Evolutionary conservation across 495 filamentous ascomycete species (phyloP).

Genomic region (Aspergillus haitiensis): DNA sequence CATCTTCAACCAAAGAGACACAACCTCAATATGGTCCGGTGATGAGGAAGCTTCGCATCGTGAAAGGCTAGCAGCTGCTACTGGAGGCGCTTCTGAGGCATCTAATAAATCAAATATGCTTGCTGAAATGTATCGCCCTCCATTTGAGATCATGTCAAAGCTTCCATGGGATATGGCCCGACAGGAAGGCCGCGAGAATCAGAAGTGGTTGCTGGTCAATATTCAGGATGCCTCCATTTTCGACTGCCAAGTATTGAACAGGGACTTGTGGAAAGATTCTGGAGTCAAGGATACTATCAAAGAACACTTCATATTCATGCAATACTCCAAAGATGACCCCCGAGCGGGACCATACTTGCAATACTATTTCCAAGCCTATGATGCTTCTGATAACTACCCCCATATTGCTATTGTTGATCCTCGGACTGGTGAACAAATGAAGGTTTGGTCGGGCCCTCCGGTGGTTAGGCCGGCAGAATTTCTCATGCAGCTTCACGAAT

Average conservation of each 20-base stretch:
- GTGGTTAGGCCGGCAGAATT: slow-evolving; percentile 77
- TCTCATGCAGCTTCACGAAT: slow-evolving; percentile 87
- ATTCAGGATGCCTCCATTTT: slow-evolving; percentile 91
- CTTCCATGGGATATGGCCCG: slow-evolving; percentile 77
- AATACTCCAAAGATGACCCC: slow-evolving; percentile 80
- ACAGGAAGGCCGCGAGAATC: slow-evolving; percentile 74
- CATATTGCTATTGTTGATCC: slow-evolving; percentile 96
- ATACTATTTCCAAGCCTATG: slow-evolving; percentile 79
- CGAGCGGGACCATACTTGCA: slow-evolving; percentile 75
- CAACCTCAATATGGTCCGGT: slow-evolving; percentile 73
- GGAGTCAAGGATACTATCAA: slow-evolving; percentile 74
- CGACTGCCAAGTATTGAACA: slow-evolving; percentile 87
- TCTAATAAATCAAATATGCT: slow-evolving; percentile 70
- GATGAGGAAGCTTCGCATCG: slow-evolving; percentile 47
- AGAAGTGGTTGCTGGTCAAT: slow-evolving; percentile 95
- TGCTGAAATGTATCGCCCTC: slow-evolving; percentile 88
- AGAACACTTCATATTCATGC: slow-evolving; percentile 94
- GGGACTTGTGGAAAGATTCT: slow-evolving; percentile 90
- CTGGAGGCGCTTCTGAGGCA: slow-evolving; percentile 71
- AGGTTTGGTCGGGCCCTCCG: slow-evolving; percentile 86
- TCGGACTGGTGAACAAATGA: slow-evolving; percentile 94
- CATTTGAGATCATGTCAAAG: slow-evolving; percentile 78
- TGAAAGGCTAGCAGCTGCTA: slow-evolving; percentile 58
- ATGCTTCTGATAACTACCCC: slow-evolving; percentile 79
- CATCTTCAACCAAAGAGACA: slow-evolving; percentile 82